Conservation (phyloP, 306 rosid species). For the Begonia peltatifolia region DNA sequence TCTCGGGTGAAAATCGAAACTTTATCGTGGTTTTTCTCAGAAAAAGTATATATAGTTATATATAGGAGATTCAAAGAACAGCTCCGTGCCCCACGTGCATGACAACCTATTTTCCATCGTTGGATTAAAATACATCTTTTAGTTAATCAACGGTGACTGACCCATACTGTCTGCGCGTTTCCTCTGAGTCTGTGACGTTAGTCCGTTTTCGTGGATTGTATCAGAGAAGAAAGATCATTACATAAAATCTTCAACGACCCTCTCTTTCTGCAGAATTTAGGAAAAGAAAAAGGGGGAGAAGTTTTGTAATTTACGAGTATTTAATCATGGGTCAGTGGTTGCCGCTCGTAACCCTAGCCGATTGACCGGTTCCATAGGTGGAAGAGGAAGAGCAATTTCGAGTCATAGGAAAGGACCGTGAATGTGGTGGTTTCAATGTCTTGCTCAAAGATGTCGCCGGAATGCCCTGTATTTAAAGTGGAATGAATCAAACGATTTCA, state of each 20-base stretch:
- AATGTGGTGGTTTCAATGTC: background rate
- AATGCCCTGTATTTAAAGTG: background rate
- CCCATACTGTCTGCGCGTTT: background rate
- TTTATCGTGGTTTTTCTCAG: slow-evolving; percentile 5
- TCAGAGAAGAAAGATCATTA: background rate
- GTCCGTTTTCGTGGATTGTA: too few relatives aligned
- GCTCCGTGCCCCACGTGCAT: background rate
- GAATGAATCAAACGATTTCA: background rate
- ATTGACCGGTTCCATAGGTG: background rate
- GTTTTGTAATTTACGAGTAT: background rate
- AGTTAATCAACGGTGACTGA: background rate
- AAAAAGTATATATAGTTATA: slow-evolving; percentile 2
- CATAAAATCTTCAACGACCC: background rate
- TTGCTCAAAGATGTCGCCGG: background rate
- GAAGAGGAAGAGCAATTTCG: slow-evolving; percentile 1
- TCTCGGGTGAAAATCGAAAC: background rate
- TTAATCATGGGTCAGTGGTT: background rate
- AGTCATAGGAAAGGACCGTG: background rate
- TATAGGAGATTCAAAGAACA: background rate
- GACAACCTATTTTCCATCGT: slow-evolving; percentile 6
- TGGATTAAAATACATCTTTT: background rate
- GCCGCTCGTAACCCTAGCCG: background rate
- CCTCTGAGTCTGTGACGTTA: background rate
- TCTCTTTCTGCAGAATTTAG: background rate
- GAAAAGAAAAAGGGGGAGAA: background rate